Percentiles rank a stretch among this genome's conserved stretches.
Evolutionary conservation across 169 alveolate genomes (phyloP).

Genomic region (Cryptosporidium sp.): DNA sequence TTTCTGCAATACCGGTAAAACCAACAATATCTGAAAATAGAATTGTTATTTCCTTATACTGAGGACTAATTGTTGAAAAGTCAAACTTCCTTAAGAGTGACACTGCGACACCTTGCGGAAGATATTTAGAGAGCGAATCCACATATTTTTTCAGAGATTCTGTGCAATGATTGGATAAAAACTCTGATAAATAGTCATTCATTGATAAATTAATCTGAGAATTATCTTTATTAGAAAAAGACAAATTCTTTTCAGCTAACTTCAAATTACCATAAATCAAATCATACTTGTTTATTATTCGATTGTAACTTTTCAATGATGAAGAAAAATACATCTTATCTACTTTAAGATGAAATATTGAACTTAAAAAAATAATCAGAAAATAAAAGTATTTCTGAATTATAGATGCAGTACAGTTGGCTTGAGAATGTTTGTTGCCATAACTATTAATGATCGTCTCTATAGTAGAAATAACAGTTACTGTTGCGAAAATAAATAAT

Average conservation of each 20-base stretch:
- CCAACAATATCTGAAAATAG: conserved; percentile 73
- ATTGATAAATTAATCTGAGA: not conserved
- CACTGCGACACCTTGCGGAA: conserved; percentile 11
- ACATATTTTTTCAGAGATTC: conserved; percentile 1
- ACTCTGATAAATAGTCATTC: conserved; percentile 10
- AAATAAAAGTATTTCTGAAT: not conserved
- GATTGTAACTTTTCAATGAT: not conserved
- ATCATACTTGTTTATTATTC: not conserved
- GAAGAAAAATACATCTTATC: conserved; percentile 3
- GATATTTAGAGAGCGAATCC: conserved; percentile 48
- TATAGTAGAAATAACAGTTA: not conserved
- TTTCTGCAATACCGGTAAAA: conserved; percentile 63
- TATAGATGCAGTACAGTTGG: not conserved
- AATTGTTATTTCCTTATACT: conserved; percentile 44
- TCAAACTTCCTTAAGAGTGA: conserved; percentile 12
- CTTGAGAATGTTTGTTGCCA: not conserved
- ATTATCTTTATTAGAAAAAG: not conserved
- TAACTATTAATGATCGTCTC: not conserved
- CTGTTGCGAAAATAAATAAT: not conserved
- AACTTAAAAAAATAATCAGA: not conserved
- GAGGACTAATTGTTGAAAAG: not conserved
- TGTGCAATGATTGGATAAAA: conserved; percentile 6
- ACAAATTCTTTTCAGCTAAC: not conserved
- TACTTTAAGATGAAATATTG: conserved; percentile 9
- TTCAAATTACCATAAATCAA: not conserved